Evolutionary conservation across 2,329 filamentous ascomycete species (phyloP), one percentile per base, ranked within the genome.

Genomic region (Gliomastix tumulicola): DNA sequence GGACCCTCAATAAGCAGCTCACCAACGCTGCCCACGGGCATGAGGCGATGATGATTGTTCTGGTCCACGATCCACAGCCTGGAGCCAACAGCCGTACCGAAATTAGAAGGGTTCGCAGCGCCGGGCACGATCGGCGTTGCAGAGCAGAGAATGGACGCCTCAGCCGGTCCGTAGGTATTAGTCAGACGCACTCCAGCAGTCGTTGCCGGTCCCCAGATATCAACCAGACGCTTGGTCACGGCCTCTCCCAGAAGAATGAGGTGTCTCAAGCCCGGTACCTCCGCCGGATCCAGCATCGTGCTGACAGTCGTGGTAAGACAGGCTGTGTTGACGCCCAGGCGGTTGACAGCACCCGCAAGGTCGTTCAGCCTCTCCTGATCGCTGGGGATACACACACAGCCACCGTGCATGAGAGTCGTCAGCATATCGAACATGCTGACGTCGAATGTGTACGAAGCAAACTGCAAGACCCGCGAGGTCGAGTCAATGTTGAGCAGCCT

Each of bases 1-100:
- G 70, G 69, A 2, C 69, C 68, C 41, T 65, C 65, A 25, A 72
- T 52, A 9, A 66, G 47, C 15, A 69, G 55, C 46, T 69, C 66
- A n/a, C 65, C 66, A 3, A 48, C 21, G 4, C 32, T 19, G 5
- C 32, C 32, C 10, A 34, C 16, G 17, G 32, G 32, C 12, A 21
- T 15, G 5, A 34, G 16, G 10, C 21, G 17, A 4, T 19, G 15
- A 19, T 34, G 32, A 21, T 34, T 19, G 11, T n/a, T 20, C 6
- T 45, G 25, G 17, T 51, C 42, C 7, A 47, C 43, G 31, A 56
- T 34, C 47, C 49, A 54, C 30, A 37, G 35, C n/a, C 38, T 33
- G 12, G 41, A 41, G 7, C 44, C 44, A 2, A 34, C 21, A 11
- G 23, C 32, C 10, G 22, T 27, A 2, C 44, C 42, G 18, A 49